Percentiles rank a stretch among this genome's conserved stretches.
Conservation (phyloP, 2,329 filamentous ascomycete species). For the Beauveria caledonica region DNA sequence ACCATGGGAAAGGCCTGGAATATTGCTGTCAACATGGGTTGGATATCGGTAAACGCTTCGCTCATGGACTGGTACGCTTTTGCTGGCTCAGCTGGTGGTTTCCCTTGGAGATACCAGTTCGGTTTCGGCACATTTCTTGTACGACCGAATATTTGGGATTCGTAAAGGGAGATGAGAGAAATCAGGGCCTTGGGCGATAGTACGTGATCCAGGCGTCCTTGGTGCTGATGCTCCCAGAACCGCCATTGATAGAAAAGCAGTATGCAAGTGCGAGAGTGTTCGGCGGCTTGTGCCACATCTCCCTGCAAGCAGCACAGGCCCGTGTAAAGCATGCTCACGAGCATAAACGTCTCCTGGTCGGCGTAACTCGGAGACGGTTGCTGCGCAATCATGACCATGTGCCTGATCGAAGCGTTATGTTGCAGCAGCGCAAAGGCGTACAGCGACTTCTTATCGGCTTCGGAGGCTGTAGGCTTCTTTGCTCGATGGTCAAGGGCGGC, state of each 20-base stretch:
- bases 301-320: constrained; percentile 2
- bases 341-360: constrained; percentile 7
- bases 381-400: constrained; percentile 3
- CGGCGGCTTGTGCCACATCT: neutral
- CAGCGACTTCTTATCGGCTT: neutral
- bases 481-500: constrained; percentile 2
- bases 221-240: constrained; percentile 4
- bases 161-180: constrained; percentile 1
- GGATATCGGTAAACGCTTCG: neutral
- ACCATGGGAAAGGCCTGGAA: constrained; percentile 6
- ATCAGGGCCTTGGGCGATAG: neutral
- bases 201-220: neutral
- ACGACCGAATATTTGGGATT: constrained; percentile 5
- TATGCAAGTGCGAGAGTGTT: neutral
- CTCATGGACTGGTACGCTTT: constrained; percentile 4
- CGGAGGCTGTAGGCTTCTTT: neutral
- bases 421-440: constrained; percentile 4
- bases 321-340: constrained; percentile 6
- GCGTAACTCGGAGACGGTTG: neutral
- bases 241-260: constrained; percentile 4
- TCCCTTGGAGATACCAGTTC: constrained; percentile 2
- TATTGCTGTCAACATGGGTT: constrained; percentile 1
- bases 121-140: neutral
- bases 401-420: constrained; percentile 3
- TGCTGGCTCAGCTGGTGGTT: neutral